phyloP scores from a whole-genome alignment of 495 filamentous ascomycete genomes.

The Durotheca rogersii region DNA sequence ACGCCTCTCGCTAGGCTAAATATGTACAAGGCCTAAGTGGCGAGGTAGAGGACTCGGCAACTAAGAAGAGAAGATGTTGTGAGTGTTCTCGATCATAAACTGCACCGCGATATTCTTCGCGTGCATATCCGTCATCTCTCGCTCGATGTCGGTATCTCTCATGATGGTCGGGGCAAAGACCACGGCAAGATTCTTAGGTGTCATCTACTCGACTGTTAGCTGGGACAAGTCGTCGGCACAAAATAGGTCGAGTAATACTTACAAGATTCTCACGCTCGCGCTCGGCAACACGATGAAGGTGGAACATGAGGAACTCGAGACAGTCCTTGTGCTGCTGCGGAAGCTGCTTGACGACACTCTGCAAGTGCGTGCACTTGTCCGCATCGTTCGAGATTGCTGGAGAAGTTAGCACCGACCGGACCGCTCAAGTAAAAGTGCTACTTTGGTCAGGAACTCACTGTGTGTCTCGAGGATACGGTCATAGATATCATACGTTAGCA shows the following conservation, averaged over 20 bases:
- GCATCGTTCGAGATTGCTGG: conserved; percentile 55
- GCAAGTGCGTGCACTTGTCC: conserved; percentile 66
- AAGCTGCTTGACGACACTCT: conserved; percentile 69
- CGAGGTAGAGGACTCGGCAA: conserved; percentile 2
- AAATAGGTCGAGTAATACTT: conserved; percentile 22
- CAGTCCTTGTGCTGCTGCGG: conserved; percentile 82
- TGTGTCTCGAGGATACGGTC: conserved; percentile 81
- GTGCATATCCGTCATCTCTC: conserved; percentile 95
- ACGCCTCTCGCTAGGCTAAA: conserved; percentile 1
- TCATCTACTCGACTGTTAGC: conserved; percentile 64
- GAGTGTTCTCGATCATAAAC: conserved; percentile 83
- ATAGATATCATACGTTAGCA: conserved; percentile 92
- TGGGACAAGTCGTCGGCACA: background rate
- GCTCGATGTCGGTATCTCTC: conserved; percentile 80
- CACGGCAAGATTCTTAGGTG: conserved; percentile 88
- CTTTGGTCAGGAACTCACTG: conserved; percentile 56
- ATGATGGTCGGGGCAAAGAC: conserved; percentile 99
- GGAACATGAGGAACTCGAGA: conserved; percentile 91
- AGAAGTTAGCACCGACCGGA: conserved; percentile 17
- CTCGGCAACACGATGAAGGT: conserved; percentile 83
- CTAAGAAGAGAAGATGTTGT: conserved; percentile 64
- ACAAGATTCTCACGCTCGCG: conserved; percentile 78
- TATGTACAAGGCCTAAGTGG: conserved; percentile 30
- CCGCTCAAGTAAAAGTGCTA: too few relatives aligned
- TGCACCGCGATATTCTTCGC: conserved; percentile 87